Base-by-base conservation (phyloP, 495 filamentous ascomycete genomes). In the Podospora anserina region DNA sequence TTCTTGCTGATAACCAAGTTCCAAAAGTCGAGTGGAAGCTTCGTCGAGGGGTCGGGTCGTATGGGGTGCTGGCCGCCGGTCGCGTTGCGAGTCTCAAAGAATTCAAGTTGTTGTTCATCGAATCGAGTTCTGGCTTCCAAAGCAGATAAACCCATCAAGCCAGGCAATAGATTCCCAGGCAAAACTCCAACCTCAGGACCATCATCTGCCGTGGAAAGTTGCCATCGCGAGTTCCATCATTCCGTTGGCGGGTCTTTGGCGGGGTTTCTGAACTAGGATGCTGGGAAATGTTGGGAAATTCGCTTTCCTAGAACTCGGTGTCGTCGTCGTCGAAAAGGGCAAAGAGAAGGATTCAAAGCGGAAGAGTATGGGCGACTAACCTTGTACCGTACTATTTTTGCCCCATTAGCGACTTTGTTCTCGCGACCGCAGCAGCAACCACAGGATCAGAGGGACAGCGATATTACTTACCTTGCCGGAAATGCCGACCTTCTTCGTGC, bases 401-500 rank as follows among this genome's bases (percentile, higher is more conserved):
- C 6, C 30, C n/a, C 1, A 69, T 72, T 66, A 74, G 70, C 65
- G 55, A 39, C 23, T 32, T 57, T 62, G 59, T 61, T 54, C 66
- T 60, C 3, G 62, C 44, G 44, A 63, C 58, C 59, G 30, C 30
- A 7, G 3, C 30, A 32, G 30, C 30, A 32, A 32, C 62, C 1
- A 4, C 28, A 39, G 39, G 20, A 54, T 23, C 15, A 49, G 39
- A 49, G 39, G 39, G 39, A 49, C 39, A 49, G 13, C n/a, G 66
- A 49, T 34, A 64, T 72, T 61, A 74, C 71, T 64, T 77, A 82
- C 82, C 74, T 76, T 85, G 80, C 86, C 87, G 86, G 86, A 88
- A 73, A 88, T 85, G 77, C 93, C 92, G 91, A 97, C 94, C 91
- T 97, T 97, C 91, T 96, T 96, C 66, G 93, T 97, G 85, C 93